Evolutionary conservation across 352 stramenopile species (phyloP), one percentile per base, ranked within the genome.

Genomic region (Phytophthora gonapodyides): DNA sequence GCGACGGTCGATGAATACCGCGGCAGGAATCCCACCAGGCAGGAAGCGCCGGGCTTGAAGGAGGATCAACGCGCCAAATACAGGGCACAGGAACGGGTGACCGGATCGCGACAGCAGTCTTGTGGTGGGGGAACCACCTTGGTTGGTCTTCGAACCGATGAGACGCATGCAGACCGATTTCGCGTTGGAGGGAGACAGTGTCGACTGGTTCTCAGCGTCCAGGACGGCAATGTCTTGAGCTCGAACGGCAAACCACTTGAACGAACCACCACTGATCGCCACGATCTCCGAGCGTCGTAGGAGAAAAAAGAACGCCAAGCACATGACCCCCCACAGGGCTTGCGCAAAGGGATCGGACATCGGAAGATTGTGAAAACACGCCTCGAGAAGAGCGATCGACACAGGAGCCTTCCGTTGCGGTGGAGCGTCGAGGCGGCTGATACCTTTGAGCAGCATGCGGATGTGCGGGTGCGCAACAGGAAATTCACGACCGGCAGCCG

Each of bases 381-480:
- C 16, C 21, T 59, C 40, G 1, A 45, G 40, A 5, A 59, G 10
- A 13, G 42, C 27, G 27, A 59, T 5, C 3, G 54, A 55, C 15
- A 55, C 35, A 7, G 36, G 43, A 27, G 34, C 2, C 15, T 55
- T 62, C n/a, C 36, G 36, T 7, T 42, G 43, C 13, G 3, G 43
- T 3, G 17, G 43, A 11, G 54, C 41, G 21, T 62, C 44, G 9
- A 53, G 44, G 11, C 17, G 31, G 31, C 30, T 45, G 41, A 59
- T 57, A 37, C 31, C 0, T 44, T 59, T 50, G 41, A 55, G 19
- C 1, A 55, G n/a, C 54, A 54, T 48, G 13, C 21, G 36, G 37
- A 56, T 56, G 55, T 63, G 54, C n/a, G 54, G 35, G 24, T 48
- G 54, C 41, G 2, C 16, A 24, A 54, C 13, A 1, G 55, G 44